Base-by-base conservation (phyloP, 1,284 basidiomycete species). In the Apiotrichum akiyoshidainum region DNA sequence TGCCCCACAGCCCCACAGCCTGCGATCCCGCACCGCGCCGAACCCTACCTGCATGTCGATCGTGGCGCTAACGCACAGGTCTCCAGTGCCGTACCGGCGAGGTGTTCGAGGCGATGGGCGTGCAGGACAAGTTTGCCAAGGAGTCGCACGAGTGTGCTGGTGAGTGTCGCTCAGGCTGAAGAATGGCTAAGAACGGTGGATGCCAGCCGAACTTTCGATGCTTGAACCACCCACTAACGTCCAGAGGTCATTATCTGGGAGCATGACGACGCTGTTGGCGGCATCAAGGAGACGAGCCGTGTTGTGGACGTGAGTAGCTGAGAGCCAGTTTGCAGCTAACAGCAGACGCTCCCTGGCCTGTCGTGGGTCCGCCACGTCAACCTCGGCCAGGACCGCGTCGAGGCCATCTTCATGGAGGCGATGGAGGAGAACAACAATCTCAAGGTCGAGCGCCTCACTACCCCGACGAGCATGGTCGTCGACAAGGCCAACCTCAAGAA, bases 51-150 rank as follows among this genome's bases (percentile, higher is more conserved):
- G 26, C 26, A 31, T 31, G 26, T 31, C 4, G 26, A 31, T 31
- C n/a, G 26, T 7, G 26, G 7, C 7, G 3, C 53, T 46, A 12
- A 46, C 45, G 14, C 26, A 1, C 35, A 50, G 48, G 57, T 10
- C 54, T 65, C 42, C 67, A 66, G 59, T 69, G 65, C 60, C 64
- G 71, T 10, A 73, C 71, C 3, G 67, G 68, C 55, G 71, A 73
- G 57, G 69, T 73, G 31, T 71, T 71, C 47, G 65, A 68, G 34
- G 61, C 65, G 13, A 61, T 73, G 17, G 68, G 68, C 42, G 60
- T 66, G 7, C 59, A 70, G 19, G 52, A 65, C 1, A 58, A 67
- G 44, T 65, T 69, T 40, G 60, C 66, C 17, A 65, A 65, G 34
- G 69, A 67, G 52, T 64, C 55, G 34, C 60, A 62, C 55, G 68